Evolutionary conservation across 2,329 filamentous ascomycete genomes (phyloP), one percentile per base, ranked within the genome.

Genomic region (Pochonia chlamydosporia): DNA sequence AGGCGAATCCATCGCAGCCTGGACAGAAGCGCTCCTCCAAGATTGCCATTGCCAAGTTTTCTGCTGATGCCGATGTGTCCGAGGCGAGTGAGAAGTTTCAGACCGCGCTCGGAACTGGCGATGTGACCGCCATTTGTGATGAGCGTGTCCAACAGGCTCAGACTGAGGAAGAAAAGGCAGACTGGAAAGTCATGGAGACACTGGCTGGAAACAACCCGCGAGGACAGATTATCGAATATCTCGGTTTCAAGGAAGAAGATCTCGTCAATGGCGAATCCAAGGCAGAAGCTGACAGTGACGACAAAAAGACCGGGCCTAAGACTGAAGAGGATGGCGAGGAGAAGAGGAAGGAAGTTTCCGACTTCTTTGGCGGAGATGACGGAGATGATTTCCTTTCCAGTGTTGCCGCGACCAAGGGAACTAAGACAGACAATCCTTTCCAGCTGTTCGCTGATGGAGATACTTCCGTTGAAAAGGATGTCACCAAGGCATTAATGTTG

Each of bases 101-200:
- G 64, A 81, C 84, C 56, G 84, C 89, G 9, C 71, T 99, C 48
- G 79, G 84, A 59, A 78, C 81, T 47, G 91, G 90, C 21, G 82
- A 97, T 61, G 71, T 99, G 16, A 76, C 78, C 4, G 75, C 75
- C 36, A 87, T 99, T 51, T 96, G 91, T 62, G 83, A 91, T 60
- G 77, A 83, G 20, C 87, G 92, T 61, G 84, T 90, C 52, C 73
- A 83, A 23, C 73, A 82, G 51, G 85, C 91, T 16, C 83, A 82
- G 60, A 88, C 82, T 0, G 91, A 96, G 2, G 89, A 95, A 55
- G 93, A 97, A 64, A 96, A 90, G 73, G 87, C 88, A 4, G 92
- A 97, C 66, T 99, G 93, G 93, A 86, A 87, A 54, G 89, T 97
- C 31, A 89, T 99, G 64, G 84, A 93, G 65, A 93, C 90, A 2